phyloP scores from a whole-genome alignment of 352 stramenopile genomes.

The Elongisporangium anandrum region DNA sequence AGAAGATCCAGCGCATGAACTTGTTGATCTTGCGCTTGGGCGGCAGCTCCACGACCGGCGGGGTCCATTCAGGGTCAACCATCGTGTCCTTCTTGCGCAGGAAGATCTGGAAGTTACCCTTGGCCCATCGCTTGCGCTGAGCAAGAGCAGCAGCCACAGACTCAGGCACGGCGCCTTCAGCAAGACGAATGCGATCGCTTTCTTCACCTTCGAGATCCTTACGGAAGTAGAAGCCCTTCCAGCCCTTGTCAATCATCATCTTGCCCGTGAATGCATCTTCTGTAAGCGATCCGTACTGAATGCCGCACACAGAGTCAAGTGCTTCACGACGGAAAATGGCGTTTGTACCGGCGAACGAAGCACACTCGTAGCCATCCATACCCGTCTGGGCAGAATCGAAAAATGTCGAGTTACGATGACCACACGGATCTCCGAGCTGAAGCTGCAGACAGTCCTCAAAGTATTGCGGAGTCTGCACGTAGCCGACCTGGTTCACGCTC shows the following conservation, averaged over 20 bases:
- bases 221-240: conserved; percentile 74
- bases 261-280: conserved; percentile 76
- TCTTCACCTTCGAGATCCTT: conserved; percentile 73
- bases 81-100: conserved; percentile 61
- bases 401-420: conserved; percentile 70
- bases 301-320: conserved; percentile 66
- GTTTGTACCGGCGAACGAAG: conserved; percentile 71
- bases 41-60: conserved; percentile 42
- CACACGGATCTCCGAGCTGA: conserved; percentile 51
- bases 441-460: conserved; percentile 69
- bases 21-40: conserved; percentile 63
- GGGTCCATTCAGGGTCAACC: conserved; percentile 53
- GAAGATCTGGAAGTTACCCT: conserved; percentile 78
- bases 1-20: conserved; percentile 80
- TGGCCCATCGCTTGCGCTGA: conserved; percentile 71
- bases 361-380: conserved; percentile 70
- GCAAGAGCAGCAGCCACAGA: conserved; percentile 52
- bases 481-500: conserved; percentile 64
- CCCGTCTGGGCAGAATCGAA: conserved; percentile 70
- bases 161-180: conserved; percentile 62
- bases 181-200: conserved; percentile 59
- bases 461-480: conserved; percentile 73
- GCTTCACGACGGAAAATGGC: conserved; percentile 73
- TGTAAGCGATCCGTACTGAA: conserved; percentile 71
- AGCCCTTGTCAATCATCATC: conserved; percentile 81